phyloP scores from a whole-genome alignment of 306 rosid species.

The Ochetophila trinervis region DNA sequence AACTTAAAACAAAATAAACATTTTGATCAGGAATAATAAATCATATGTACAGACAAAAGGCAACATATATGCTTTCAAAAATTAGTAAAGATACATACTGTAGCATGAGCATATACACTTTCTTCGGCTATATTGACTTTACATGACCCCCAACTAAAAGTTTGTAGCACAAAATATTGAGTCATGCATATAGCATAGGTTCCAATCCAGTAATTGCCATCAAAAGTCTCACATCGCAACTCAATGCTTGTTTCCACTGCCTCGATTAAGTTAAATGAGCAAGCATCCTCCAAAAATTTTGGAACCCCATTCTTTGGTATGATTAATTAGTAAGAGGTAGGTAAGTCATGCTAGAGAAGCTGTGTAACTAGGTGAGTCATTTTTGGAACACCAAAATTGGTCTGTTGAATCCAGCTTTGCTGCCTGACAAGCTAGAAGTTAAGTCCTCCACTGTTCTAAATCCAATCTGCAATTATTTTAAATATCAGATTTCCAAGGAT shows the following conservation, averaged over 20 bases:
- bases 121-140: too few relatives aligned
- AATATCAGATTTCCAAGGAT: slow-evolving; percentile 18
- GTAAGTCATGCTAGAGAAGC: background rate
- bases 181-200: too few relatives aligned
- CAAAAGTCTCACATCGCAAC: too few relatives aligned
- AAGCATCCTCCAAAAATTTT: slow-evolving; percentile 12
- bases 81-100: slow-evolving; percentile 31
- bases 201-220: too few relatives aligned
- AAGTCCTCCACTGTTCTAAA: slow-evolving; percentile 66
- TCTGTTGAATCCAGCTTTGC: slow-evolving; percentile 80
- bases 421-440: slow-evolving; percentile 47
- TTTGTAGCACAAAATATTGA: too few relatives aligned
- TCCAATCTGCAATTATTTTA: slow-evolving; percentile 57
- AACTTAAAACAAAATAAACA: too few relatives aligned
- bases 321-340: background rate
- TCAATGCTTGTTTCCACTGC: background rate
- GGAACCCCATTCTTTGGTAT: background rate
- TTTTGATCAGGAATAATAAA: too few relatives aligned
- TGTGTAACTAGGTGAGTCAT: slow-evolving; percentile 27
- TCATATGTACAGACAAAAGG: slow-evolving; percentile 46
- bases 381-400: slow-evolving; percentile 75
- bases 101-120: background rate
- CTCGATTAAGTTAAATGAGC: background rate
- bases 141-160: too few relatives aligned
- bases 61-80: slow-evolving; percentile 55